A percentile compares a stretch with the other conserved stretches of the same genome.
Evolutionary conservation across 208 protist genomes (phyloP).

Genomic region (Kentomonas sorsogonicus): DNA sequence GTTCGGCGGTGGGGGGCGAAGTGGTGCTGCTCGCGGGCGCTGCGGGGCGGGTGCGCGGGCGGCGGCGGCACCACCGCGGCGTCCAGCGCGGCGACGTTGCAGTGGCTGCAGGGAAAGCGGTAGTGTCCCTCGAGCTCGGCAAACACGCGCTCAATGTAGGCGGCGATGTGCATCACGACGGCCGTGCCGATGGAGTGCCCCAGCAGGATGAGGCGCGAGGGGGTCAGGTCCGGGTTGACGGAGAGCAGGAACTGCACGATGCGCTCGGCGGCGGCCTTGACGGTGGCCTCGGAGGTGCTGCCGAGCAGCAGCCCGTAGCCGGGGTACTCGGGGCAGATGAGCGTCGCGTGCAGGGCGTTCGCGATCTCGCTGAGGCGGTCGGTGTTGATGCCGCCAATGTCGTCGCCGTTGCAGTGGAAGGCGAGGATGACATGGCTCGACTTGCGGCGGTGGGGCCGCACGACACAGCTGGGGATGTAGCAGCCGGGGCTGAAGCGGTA

Average conservation of each 20-base stretch:
- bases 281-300: slow-evolving; percentile 23
- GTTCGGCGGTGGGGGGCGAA: too few species aligned
- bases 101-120: too few species aligned
- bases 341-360: slow-evolving; percentile 43
- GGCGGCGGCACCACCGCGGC: too few species aligned
- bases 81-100: too few species aligned
- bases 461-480: slow-evolving; percentile 38
- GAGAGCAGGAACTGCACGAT: slow-evolving; percentile 35
- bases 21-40: too few species aligned
- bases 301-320: slow-evolving; percentile 38
- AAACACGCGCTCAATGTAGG: slow-evolving; percentile 26
- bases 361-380: slow-evolving; percentile 26
- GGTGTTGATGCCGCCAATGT: slow-evolving; percentile 30
- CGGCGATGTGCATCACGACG: slow-evolving; percentile 31
- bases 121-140: slow-evolving; percentile 13
- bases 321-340: slow-evolving; percentile 38
- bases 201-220: slow-evolving; percentile 35
- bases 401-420: slow-evolving; percentile 51
- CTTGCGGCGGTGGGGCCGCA: slow-evolving; percentile 33
- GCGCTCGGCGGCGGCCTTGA: slow-evolving; percentile 37
- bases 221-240: slow-evolving; percentile 25
- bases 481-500: slow-evolving; percentile 18
- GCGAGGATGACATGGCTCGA: slow-evolving; percentile 41
- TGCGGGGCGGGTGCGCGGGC: too few species aligned
- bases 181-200: slow-evolving; percentile 46